phyloP scores from a whole-genome alignment of 345 rosid species.

The Capsella bursapastoris region DNA sequence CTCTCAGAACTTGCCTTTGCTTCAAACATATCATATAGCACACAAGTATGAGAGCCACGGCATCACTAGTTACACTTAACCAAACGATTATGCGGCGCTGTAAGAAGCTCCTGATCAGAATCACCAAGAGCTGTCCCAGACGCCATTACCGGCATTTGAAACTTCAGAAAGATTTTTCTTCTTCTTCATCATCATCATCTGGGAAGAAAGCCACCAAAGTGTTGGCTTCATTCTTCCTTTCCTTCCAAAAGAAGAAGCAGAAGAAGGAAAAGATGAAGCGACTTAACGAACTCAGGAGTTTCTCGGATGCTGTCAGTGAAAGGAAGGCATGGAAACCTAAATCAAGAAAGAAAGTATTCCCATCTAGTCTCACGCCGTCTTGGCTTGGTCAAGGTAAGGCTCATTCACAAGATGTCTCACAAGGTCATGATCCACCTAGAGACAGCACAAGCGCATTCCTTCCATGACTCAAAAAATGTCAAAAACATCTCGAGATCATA shows the following conservation, averaged over 20 bases:
- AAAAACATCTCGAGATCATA: neutral
- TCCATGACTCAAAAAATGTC: slow-evolving; percentile 18
- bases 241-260: slow-evolving; percentile 42
- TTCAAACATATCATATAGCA: neutral
- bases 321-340: slow-evolving; percentile 3
- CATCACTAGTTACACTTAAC: slow-evolving; percentile 28
- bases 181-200: neutral
- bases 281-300: slow-evolving; percentile 43
- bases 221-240: slow-evolving; percentile 38
- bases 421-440: slow-evolving; percentile 39
- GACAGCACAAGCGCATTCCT: slow-evolving; percentile 41
- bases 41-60: slow-evolving; percentile 34
- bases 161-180: slow-evolving; percentile 18
- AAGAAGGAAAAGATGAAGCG: slow-evolving; percentile 44
- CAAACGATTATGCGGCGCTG: slow-evolving; percentile 32
- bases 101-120: slow-evolving; percentile 30
- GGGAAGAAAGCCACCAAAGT: slow-evolving; percentile 28
- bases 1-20: slow-evolving; percentile 4
- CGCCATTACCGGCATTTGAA: slow-evolving; percentile 38
- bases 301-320: slow-evolving; percentile 33
- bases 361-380: slow-evolving; percentile 22
- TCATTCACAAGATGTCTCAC: slow-evolving; percentile 33
- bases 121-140: slow-evolving; percentile 33
- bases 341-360: slow-evolving; percentile 37
- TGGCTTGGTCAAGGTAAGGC: slow-evolving; percentile 37